These are phyloP conservation scores for Sporothrix luriei DNA, from an alignment of 2,329 filamentous ascomycete genomes.

Conservation along the genomic window DNA sequence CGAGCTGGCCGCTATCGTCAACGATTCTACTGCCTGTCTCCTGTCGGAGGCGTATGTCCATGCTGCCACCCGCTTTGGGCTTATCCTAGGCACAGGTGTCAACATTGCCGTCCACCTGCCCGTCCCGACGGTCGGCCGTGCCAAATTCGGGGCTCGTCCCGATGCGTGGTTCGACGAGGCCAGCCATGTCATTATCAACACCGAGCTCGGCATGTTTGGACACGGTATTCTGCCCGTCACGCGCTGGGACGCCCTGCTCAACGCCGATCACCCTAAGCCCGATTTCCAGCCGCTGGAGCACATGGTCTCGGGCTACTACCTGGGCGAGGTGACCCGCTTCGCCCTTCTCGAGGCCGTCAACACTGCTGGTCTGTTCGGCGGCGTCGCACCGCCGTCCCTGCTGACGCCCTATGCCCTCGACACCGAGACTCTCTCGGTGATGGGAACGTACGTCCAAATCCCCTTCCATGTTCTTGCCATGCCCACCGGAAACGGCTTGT, in stretches of 20 bases:
- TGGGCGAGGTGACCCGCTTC: constrained; percentile 65
- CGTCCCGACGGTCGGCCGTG: constrained; percentile 55
- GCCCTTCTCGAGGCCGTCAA: constrained; percentile 62
- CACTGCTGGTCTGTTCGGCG: constrained; percentile 58
- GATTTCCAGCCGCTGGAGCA: constrained; percentile 66
- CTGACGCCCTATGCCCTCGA: constrained; percentile 59
- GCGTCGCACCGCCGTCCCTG: constrained; percentile 58
- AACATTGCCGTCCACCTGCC: constrained; percentile 68
- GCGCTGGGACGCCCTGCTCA: constrained; percentile 61
- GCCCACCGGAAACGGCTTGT: neutral
- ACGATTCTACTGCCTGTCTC: constrained; percentile 68
- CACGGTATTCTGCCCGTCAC: constrained; percentile 61
- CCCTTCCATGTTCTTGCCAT: neutral
- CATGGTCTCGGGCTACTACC: constrained; percentile 65
- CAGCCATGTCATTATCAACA: constrained; percentile 67
- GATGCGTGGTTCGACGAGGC: constrained; percentile 59
- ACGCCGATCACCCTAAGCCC: constrained; percentile 56
- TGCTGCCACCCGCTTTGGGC: constrained; percentile 61
- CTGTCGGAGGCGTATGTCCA: constrained; percentile 65
- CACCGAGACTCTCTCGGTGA: constrained; percentile 61
- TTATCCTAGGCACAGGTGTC: constrained; percentile 68
- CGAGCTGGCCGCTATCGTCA: constrained; percentile 63
- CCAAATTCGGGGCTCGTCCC: constrained; percentile 61
- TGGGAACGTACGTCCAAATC: constrained; percentile 54
- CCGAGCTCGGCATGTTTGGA: constrained; percentile 69